Evolutionary conservation across 2,329 filamentous ascomycete genomes (phyloP).

Genomic region (Sarocladiaceae sp.): DNA sequence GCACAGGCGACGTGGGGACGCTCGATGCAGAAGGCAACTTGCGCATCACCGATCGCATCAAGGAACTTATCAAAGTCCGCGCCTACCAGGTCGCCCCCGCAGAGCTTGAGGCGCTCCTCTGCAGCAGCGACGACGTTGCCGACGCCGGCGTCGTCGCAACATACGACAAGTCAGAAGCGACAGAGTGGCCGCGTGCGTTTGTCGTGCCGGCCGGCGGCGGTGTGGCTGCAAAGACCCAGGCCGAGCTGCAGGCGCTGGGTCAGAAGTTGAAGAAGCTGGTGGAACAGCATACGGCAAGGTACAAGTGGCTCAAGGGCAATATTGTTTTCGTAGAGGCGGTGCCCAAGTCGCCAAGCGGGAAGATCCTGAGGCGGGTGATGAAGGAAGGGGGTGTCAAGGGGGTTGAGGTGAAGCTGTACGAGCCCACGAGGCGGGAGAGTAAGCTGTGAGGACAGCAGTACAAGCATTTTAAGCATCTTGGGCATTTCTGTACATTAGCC

Average conservation of each 20-base stretch:
- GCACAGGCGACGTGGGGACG: constrained; percentile 64
- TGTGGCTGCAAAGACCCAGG: constrained; percentile 19
- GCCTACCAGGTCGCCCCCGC: constrained; percentile 55
- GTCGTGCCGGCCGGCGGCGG: constrained; percentile 35
- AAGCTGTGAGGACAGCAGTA: constrained; percentile 8
- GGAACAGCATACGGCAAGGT: constrained; percentile 50
- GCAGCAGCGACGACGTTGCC: constrained; percentile 39
- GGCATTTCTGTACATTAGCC: background rate
- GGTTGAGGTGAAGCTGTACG: constrained; percentile 28
- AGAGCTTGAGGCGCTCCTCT: constrained; percentile 33
- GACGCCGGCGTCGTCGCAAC: constrained; percentile 62
- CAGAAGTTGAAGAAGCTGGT: constrained; percentile 52
- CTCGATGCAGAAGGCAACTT: constrained; percentile 49
- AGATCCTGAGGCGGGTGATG: constrained; percentile 39
- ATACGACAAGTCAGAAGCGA: constrained; percentile 47
- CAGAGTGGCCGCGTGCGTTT: constrained; percentile 58
- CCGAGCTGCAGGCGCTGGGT: constrained; percentile 36
- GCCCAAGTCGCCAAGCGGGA: constrained; percentile 61
- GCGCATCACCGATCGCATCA: constrained; percentile 65
- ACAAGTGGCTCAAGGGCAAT: constrained; percentile 65
- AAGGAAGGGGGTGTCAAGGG: constrained; percentile 32
- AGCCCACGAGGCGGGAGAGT: background rate
- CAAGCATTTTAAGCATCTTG: background rate
- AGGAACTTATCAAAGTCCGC: constrained; percentile 60
- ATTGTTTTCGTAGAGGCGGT: constrained; percentile 62